phyloP scores from a whole-genome alignment of 306 rosid species.

The Trichosanthes truncata region DNA sequence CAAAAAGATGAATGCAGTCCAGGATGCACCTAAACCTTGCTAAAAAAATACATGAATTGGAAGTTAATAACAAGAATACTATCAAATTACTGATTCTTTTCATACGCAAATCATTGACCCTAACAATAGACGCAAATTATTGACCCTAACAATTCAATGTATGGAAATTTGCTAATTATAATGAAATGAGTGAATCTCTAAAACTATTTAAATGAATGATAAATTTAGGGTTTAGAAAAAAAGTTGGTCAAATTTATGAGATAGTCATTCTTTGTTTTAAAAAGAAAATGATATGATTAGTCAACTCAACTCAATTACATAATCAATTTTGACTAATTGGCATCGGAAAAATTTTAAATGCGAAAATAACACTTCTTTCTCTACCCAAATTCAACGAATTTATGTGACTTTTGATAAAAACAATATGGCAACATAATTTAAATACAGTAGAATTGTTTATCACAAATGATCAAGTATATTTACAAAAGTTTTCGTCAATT shows the following conservation, averaged over 20 bases:
- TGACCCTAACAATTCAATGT: no score
- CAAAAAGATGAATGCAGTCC: no score
- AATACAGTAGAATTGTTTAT: neutral
- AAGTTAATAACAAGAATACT: no score
- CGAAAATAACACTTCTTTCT: neutral
- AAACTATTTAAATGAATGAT: no score
- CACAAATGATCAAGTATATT: neutral
- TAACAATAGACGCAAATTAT: no score
- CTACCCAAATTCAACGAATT: neutral
- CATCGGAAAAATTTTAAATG: neutral
- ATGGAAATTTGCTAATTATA: no score
- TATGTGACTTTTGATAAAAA: neutral
- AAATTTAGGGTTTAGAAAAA: neutral
- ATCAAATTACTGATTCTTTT: no score
- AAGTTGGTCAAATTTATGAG: neutral
- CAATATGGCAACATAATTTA: neutral
- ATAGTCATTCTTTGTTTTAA: no score
- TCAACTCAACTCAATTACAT: constrained; percentile 1
- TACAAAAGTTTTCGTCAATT: neutral
- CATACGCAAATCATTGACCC: no score
- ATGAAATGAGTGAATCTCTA: no score
- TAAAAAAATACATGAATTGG: no score
- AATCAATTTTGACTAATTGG: neutral
- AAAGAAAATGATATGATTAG: neutral
- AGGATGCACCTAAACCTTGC: no score